Evolutionary conservation across 345 rosid genomes (phyloP), one percentile per base, ranked within the genome.

Genomic region (Rhodomyrtus tomentosa): DNA sequence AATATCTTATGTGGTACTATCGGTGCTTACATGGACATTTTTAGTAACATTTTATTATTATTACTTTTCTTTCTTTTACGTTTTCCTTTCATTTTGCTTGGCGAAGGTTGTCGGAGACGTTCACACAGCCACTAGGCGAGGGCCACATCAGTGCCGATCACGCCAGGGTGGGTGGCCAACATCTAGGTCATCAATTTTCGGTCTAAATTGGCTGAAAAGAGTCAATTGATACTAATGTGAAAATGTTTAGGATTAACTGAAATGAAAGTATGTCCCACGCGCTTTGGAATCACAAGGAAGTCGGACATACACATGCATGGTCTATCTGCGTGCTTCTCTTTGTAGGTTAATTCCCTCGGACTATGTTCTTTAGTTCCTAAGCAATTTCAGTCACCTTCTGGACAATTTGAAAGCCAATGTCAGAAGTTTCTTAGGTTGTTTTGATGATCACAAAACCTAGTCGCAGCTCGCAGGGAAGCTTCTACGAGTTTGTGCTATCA

Each of bases 101-200:
- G 14, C 2, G 14, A 49, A 49, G 50, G 50, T 49, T 2, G 4
- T 49, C 14, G 13, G 4, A 1, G 4, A 49, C 50, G 13, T 4
- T 49, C 50, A 49, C n/a, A 0, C 50, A 14, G 4, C 50, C 50
- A 49, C 14, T 49, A 10, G 50, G 14, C 50, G 13, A 49, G 50
- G 14, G 50, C 50, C 50, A 48, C 3, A 10, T 48, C 50, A 10
- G 10, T 0, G 13, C 2, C 3, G 13, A 48, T 48, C 13, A 48
- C 13, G 13, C 3, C 50, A 48, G 2, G 13, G 10, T 2, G 50
- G 50, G 13, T 3, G 3, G 3, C 2, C 10, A 3, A 0, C 10
- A 3, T 48, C 50, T 4, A 49, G 1, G 4, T 10, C 11, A 49
- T 3, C 14, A 49, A 10, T 49, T 49, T 49, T 8, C 8, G 11